These are phyloP conservation scores for Anisodus acutangulus DNA, from an alignment of 257 asterid species.

Conservation along the genomic window DNA sequence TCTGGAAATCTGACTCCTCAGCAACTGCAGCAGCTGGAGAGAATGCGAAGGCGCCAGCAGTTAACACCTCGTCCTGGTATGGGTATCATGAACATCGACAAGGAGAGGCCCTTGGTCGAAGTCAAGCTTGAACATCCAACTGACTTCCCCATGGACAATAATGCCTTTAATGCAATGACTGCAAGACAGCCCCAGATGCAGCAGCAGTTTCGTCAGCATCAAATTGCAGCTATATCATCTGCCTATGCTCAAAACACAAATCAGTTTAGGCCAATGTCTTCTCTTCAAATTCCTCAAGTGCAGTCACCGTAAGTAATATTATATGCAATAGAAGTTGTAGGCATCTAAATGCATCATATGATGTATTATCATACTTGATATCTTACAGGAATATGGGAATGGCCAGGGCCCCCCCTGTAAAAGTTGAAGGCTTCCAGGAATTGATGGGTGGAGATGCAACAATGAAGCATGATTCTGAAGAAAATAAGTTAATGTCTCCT, in stretches of 20 bases:
- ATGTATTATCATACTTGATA: slow-evolving; percentile 19
- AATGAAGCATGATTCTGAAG: slow-evolving; percentile 77
- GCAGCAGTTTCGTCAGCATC: slow-evolving; percentile 73
- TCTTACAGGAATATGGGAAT: slow-evolving; percentile 69
- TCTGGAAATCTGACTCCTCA: slow-evolving; percentile 67
- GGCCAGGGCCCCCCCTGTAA: slow-evolving; percentile 94
- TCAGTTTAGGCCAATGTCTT: slow-evolving; percentile 69
- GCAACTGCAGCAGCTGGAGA: slow-evolving; percentile 85
- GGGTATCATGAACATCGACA: slow-evolving; percentile 61
- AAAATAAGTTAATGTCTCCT: slow-evolving; percentile 79
- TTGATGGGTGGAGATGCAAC: slow-evolving; percentile 91
- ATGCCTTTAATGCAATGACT: slow-evolving; percentile 57
- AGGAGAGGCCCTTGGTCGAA: slow-evolving; percentile 82
- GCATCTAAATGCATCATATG: slow-evolving; percentile 10
- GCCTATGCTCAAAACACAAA: slow-evolving; percentile 70
- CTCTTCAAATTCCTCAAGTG: slow-evolving; percentile 78
- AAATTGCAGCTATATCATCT: slow-evolving; percentile 70
- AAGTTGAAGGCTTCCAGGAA: slow-evolving; percentile 99
- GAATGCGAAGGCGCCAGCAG: slow-evolving; percentile 79
- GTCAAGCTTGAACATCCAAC: slow-evolving; percentile 87
- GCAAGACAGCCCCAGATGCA: slow-evolving; percentile 54
- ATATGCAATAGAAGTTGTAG: slow-evolving; percentile 26
- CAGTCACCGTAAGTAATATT: slow-evolving; percentile 68
- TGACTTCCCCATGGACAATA: slow-evolving; percentile 73
- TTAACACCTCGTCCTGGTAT: slow-evolving; percentile 71